These are phyloP conservation scores for Coccomyxa sp. DNA, from an alignment of 139 green algal genomes.

Conservation along the genomic window DNA sequence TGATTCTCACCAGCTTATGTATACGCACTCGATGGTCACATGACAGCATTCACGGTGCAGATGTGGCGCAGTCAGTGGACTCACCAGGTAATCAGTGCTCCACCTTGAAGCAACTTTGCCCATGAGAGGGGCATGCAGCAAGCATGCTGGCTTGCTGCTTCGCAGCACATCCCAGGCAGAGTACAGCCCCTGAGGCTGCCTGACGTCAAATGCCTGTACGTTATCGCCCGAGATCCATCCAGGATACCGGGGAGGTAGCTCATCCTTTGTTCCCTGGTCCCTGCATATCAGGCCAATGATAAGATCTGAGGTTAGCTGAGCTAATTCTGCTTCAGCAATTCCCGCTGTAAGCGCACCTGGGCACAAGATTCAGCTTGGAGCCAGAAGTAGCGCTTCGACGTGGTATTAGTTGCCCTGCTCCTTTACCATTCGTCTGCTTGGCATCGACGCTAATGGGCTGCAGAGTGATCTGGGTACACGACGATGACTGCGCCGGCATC, in stretches of 20 bases:
- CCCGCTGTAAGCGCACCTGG: no score
- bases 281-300: no score
- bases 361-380: no score
- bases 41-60: background rate
- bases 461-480: no score
- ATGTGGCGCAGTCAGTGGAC: background rate
- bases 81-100: constrained; percentile 24
- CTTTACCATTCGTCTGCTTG: no score
- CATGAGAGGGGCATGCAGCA: constrained; percentile 17
- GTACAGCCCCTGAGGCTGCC: constrained; percentile 20
- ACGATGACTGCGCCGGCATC: no score
- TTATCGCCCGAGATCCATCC: background rate
- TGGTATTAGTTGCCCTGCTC: no score
- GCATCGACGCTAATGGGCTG: no score
- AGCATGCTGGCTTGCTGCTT: constrained; percentile 13
- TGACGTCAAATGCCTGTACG: constrained; percentile 2
- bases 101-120: constrained; percentile 7
- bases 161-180: constrained; percentile 18
- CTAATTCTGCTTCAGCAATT: no score
- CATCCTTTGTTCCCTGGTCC: no score
- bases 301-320: no score
- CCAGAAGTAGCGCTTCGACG: no score
- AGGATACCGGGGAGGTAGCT: background rate
- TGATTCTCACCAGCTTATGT: background rate
- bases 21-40: background rate